phyloP scores from a whole-genome alignment of 176 grass and related monocot species.

The Zoysia japonica region DNA sequence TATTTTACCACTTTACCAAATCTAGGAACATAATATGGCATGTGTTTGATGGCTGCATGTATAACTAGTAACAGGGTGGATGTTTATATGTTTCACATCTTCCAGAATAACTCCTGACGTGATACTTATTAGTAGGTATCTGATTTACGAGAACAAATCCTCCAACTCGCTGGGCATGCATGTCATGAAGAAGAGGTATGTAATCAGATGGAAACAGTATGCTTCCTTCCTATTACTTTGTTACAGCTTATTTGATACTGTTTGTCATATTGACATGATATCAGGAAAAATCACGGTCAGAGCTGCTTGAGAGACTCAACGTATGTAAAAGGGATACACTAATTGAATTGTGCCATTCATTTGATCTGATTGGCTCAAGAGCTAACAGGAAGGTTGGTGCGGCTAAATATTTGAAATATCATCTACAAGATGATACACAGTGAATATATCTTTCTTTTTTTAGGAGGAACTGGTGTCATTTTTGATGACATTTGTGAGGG shows the following conservation, averaged over 20 bases:
- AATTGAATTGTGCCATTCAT: conserved; percentile 41
- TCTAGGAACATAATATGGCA: neutral
- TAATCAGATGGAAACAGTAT: neutral
- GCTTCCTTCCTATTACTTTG: neutral
- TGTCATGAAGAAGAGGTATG: conserved; percentile 44
- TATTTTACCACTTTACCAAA: neutral
- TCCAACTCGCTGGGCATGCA: conserved; percentile 33
- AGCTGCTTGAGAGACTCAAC: conserved; percentile 50
- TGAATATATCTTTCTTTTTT: neutral
- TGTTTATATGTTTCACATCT: neutral
- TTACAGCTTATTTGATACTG: neutral
- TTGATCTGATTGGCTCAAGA: conserved; percentile 45
- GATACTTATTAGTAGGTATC: conserved; percentile 16
- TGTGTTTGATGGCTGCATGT: conserved; percentile 5
- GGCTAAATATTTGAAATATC: conserved; percentile 16
- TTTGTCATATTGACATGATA: conserved; percentile 13
- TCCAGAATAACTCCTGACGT: conserved; percentile 13
- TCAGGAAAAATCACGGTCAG: conserved; percentile 40
- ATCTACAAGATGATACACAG: conserved; percentile 3
- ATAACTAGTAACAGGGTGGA: neutral
- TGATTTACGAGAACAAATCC: conserved; percentile 52
- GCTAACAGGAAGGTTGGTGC: conserved; percentile 44
- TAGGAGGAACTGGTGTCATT: conserved; percentile 48
- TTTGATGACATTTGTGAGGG: conserved; percentile 48
- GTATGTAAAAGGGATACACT: conserved; percentile 29